A percentile compares a stretch with the other conserved stretches of the same genome.
These are phyloP conservation scores for Sarocladiaceae sp. DNA, from an alignment of 2,329 filamentous ascomycete genomes.

Conservation along the genomic window DNA sequence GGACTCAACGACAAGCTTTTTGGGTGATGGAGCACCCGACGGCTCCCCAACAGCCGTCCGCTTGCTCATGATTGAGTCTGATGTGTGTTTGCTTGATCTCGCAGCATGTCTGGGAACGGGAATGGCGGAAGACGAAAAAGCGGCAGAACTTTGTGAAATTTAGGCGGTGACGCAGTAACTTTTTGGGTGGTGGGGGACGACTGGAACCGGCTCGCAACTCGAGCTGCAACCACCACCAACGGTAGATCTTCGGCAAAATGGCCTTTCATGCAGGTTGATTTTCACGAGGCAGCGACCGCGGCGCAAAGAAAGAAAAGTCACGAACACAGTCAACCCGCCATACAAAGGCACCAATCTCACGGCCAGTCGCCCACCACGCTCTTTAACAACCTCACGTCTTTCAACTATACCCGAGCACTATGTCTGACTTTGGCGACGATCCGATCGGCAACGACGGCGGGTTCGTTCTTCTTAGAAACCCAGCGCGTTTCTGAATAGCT, in stretches of 20 bases:
- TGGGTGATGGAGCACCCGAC: slow-evolving; percentile 2
- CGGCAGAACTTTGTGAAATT: slow-evolving; percentile 8
- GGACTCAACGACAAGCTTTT: slow-evolving; percentile 2
- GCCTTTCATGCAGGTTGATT: neutral
- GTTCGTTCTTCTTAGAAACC: slow-evolving; percentile 36
- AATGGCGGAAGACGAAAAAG: neutral
- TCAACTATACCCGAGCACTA: slow-evolving; percentile 26
- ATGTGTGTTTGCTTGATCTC: neutral
- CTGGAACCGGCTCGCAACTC: too few species aligned
- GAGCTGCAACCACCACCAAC: too few species aligned
- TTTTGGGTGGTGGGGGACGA: slow-evolving; percentile 9
- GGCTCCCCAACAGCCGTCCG: neutral
- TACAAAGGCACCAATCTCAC: neutral
- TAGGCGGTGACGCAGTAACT: slow-evolving; percentile 10
- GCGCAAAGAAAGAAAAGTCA: slow-evolving; percentile 1
- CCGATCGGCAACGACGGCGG: slow-evolving; percentile 48
- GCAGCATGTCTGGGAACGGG: neutral
- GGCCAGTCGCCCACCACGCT: slow-evolving; percentile 4
- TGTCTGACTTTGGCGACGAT: slow-evolving; percentile 73
- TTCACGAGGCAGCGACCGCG: neutral
- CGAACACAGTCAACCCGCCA: neutral
- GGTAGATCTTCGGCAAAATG: neutral
- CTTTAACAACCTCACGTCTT: neutral
- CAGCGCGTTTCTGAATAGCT: slow-evolving; percentile 14
- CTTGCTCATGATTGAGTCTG: slow-evolving; percentile 2